Conservation (phyloP, 2,329 filamentous ascomycete genomes). For the Pestalotiopsis sp. region DNA sequence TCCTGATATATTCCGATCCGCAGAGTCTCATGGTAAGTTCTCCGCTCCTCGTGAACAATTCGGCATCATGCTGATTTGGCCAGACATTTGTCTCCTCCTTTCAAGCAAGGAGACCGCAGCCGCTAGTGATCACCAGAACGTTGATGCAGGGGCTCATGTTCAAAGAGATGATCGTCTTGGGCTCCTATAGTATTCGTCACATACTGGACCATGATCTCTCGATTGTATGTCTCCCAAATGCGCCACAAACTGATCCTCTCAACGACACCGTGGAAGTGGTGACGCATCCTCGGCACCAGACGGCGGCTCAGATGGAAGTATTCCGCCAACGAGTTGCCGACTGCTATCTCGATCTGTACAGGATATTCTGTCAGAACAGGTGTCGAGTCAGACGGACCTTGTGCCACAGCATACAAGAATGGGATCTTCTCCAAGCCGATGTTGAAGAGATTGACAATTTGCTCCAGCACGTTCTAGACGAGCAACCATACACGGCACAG, state of each 20-base stretch:
- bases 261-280: conserved; percentile 79
- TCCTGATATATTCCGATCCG: conserved; percentile 69
- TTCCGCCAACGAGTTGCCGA: conserved; percentile 65
- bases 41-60: conserved; percentile 17
- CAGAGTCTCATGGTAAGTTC: conserved; percentile 68
- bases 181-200: conserved; percentile 69
- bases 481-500: conserved; percentile 56
- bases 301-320: conserved; percentile 73
- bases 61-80: background rate
- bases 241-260: conserved; percentile 68
- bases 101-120: conserved; percentile 78
- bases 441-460: conserved; percentile 76
- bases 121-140: conserved; percentile 81
- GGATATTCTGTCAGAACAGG: conserved; percentile 85
- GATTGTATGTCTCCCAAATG: conserved; percentile 73
- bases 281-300: conserved; percentile 72
- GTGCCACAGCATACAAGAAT: conserved; percentile 79
- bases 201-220: conserved; percentile 83
- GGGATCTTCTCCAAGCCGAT: conserved; percentile 82
- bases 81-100: conserved; percentile 76
- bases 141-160: conserved; percentile 78
- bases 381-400: conserved; percentile 89
- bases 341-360: conserved; percentile 81
- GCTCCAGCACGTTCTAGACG: conserved; percentile 62
- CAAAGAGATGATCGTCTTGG: conserved; percentile 70